These are phyloP conservation scores for Penicillium fimorum DNA, from an alignment of 495 filamentous ascomycete genomes.

Conservation along the genomic window DNA sequence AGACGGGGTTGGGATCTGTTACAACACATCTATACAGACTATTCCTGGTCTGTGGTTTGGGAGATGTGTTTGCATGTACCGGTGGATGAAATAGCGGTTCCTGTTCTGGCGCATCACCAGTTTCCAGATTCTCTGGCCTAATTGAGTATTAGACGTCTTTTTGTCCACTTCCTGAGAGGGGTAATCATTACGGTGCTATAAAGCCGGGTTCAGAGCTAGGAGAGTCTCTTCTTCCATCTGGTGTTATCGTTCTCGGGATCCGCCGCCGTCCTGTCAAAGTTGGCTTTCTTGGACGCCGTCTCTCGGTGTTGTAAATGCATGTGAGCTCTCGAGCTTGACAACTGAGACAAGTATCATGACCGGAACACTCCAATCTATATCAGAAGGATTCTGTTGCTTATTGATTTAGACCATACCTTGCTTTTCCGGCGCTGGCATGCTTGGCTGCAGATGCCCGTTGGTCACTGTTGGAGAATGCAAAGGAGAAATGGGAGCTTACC, in stretches of 20 bases:
- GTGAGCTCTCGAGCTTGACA: not conserved
- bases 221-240: not conserved
- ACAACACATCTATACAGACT: not conserved
- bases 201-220: not conserved
- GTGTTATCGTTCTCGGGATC: not conserved
- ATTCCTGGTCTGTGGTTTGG: not conserved
- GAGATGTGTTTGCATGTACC: not conserved
- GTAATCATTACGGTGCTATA: not conserved
- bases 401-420: not conserved
- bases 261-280: not conserved
- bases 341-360: not conserved
- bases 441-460: not conserved
- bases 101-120: not conserved
- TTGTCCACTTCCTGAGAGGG: not conserved
- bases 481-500: not conserved
- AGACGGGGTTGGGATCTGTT: not conserved
- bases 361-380: not conserved
- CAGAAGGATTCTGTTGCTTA: not conserved
- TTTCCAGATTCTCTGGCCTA: not conserved
- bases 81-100: not conserved
- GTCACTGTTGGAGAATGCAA: not conserved
- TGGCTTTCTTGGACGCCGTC: not conserved
- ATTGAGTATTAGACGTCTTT: not conserved
- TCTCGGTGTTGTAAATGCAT: not conserved
- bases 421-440: slow-evolving; percentile 1